Evolutionary conservation across 352 stramenopile species (phyloP).

Genomic region (Phytophthora citricola): DNA sequence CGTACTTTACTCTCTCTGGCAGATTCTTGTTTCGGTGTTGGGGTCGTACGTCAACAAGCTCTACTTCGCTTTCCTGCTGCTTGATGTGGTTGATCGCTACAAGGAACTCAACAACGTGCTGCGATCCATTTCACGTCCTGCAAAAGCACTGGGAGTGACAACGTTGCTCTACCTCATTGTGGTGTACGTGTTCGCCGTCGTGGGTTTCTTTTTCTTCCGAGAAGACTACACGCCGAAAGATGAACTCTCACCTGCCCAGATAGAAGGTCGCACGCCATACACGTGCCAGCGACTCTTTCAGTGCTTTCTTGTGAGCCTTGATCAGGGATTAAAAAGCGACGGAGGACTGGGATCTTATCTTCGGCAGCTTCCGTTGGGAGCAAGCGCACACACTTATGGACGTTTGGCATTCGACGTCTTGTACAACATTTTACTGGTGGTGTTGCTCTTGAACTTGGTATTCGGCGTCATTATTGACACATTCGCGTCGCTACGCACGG

Average conservation of each 20-base stretch:
- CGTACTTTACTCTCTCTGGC: conserved; percentile 62
- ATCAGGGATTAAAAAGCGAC: conserved; percentile 76
- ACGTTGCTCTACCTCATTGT: conserved; percentile 74
- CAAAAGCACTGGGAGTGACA: conserved; percentile 65
- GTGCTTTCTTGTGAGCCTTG: conserved; percentile 75
- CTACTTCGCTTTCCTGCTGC: conserved; percentile 79
- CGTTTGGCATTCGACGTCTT: conserved; percentile 68
- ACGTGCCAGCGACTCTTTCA: conserved; percentile 74
- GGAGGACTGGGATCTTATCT: conserved; percentile 67
- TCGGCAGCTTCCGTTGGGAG: conserved; percentile 43
- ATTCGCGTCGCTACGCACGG: conserved; percentile 72
- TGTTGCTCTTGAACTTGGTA: conserved; percentile 79
- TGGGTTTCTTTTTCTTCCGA: conserved; percentile 80
- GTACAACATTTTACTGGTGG: conserved; percentile 77
- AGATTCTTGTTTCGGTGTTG: conserved; percentile 66
- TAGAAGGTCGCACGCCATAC: conserved; percentile 47
- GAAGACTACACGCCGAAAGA: conserved; percentile 57
- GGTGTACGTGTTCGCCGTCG: conserved; percentile 76
- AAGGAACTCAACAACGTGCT: conserved; percentile 78
- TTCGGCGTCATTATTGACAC: conserved; percentile 87
- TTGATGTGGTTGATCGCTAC: conserved; percentile 84
- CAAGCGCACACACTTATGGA: conserved; percentile 48
- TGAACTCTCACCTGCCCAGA: conserved; percentile 41
- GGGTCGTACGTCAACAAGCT: conserved; percentile 76
- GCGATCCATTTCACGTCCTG: conserved; percentile 63